phyloP scores from a whole-genome alignment of 192 early-diverging fungal genomes.

The Spinellus fusiger region DNA sequence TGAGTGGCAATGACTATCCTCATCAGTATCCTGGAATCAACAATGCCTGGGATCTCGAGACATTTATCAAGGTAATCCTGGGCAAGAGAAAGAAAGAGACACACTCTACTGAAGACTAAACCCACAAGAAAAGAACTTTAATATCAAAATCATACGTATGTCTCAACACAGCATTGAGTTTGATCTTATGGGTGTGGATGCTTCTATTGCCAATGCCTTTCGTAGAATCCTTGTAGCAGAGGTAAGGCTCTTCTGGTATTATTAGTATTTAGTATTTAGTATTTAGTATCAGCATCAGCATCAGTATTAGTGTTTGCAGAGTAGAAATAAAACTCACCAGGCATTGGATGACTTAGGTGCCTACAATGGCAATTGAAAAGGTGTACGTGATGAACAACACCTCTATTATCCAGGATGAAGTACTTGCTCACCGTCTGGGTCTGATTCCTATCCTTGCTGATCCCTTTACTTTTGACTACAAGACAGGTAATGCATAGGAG shows the following conservation, averaged over 20 bases:
- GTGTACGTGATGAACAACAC: slow-evolving; percentile 92
- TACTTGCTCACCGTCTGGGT: slow-evolving; percentile 87
- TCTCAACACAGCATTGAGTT: slow-evolving; percentile 85
- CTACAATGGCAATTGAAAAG: slow-evolving; percentile 95
- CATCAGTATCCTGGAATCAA: slow-evolving; percentile 60
- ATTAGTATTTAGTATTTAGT: not conserved
- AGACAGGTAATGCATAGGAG: slow-evolving; percentile 33
- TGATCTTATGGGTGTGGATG: slow-evolving; percentile 91
- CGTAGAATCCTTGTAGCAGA: slow-evolving; percentile 91
- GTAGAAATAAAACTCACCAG: not conserved
- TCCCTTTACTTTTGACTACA: slow-evolving; percentile 75
- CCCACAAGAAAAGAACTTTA: slow-evolving; percentile 72
- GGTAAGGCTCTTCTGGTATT: slow-evolving; percentile 29
- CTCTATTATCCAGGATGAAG: slow-evolving; percentile 86
- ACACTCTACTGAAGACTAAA: too few relatives aligned
- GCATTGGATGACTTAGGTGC: slow-evolving; percentile 47
- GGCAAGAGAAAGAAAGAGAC: too few relatives aligned
- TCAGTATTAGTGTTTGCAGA: not conserved
- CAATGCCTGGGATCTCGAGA: slow-evolving; percentile 56
- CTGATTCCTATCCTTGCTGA: slow-evolving; percentile 88
- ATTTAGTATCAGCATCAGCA: too few relatives aligned
- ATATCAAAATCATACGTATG: slow-evolving; percentile 61
- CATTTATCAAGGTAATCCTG: slow-evolving; percentile 58
- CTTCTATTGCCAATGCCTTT: slow-evolving; percentile 91
- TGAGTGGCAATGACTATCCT: slow-evolving; percentile 76